These are phyloP conservation scores for Aschersonia sp. DNA, from an alignment of 2,329 filamentous ascomycete genomes.

Conservation along the genomic window DNA sequence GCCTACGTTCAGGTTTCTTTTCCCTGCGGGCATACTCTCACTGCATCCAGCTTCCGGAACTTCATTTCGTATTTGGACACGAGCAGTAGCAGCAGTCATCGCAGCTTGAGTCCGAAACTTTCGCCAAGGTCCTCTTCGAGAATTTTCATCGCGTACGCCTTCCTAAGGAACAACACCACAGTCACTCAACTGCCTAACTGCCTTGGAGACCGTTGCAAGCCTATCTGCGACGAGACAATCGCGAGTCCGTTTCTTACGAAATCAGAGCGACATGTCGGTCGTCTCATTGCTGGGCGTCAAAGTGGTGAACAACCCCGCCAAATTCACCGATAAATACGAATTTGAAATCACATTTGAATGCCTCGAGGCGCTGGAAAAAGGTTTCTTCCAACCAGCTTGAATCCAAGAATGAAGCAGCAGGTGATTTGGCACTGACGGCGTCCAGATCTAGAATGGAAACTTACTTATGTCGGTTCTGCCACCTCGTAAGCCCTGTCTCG, in stretches of 20 bases:
- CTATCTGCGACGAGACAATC: too few relatives aligned
- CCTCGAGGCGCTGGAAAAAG: constrained; percentile 85
- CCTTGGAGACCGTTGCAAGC: background rate
- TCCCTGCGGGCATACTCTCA: too few relatives aligned
- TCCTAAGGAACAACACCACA: too few relatives aligned
- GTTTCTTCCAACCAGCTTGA: constrained; percentile 23
- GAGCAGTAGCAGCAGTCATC: too few relatives aligned
- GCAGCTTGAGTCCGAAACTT: too few relatives aligned
- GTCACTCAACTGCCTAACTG: background rate
- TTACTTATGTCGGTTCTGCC: constrained; percentile 96
- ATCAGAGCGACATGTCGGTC: constrained; percentile 57
- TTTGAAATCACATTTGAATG: constrained; percentile 99
- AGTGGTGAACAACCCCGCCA: constrained; percentile 92
- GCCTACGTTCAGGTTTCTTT: too few relatives aligned
- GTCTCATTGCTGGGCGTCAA: constrained; percentile 92
- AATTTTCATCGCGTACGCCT: too few relatives aligned
- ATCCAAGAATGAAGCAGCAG: background rate
- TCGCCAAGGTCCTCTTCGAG: too few relatives aligned
- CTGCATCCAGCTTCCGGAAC: too few relatives aligned
- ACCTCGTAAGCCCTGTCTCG: constrained; percentile 58
- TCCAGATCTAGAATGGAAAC: constrained; percentile 93
- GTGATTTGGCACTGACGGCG: background rate
- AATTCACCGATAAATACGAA: constrained; percentile 83
- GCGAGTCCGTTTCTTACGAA: too few relatives aligned
- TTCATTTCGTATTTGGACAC: too few relatives aligned